Conservation (phyloP, 768 basidiomycete genomes). For the Termitomyces sp. region DNA sequence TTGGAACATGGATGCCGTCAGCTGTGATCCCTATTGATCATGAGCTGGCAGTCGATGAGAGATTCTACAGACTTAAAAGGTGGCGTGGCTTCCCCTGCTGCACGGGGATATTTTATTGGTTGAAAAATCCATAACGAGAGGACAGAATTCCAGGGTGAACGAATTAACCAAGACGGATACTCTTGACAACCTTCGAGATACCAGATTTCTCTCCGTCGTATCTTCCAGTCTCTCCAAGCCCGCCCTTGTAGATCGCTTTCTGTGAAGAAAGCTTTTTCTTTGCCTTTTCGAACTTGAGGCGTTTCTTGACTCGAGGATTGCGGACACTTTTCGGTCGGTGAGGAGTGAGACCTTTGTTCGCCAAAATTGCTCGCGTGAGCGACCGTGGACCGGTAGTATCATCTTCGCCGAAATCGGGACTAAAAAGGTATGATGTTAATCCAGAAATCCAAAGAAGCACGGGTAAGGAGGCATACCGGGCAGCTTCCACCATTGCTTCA, state of each 20-base stretch:
- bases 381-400: constrained; percentile 71
- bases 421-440: constrained; percentile 12
- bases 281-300: constrained; percentile 89
- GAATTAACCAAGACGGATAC: constrained; percentile 60
- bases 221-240: constrained; percentile 58
- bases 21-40: too few species aligned
- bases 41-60: too few species aligned
- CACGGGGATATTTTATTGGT: not conserved
- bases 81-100: not conserved
- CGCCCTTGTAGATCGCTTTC: constrained; percentile 91
- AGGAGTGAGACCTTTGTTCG: constrained; percentile 94
- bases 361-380: constrained; percentile 86
- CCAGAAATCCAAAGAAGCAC: not conserved
- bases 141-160: constrained; percentile 9
- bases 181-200: constrained; percentile 89
- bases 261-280: constrained; percentile 89
- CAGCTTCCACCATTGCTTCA: constrained; percentile 56
- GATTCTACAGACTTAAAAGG: too few species aligned
- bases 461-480: constrained; percentile 48
- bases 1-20: too few species aligned
- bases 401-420: constrained; percentile 29
- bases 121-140: not conserved
- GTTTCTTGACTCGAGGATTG: constrained; percentile 98
- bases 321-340: constrained; percentile 84
- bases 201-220: constrained; percentile 94